Evolutionary conservation across 2,329 filamentous ascomycete genomes (phyloP), one percentile per base, ranked within the genome.

Genomic region (Phyllosticta capitalensis): DNA sequence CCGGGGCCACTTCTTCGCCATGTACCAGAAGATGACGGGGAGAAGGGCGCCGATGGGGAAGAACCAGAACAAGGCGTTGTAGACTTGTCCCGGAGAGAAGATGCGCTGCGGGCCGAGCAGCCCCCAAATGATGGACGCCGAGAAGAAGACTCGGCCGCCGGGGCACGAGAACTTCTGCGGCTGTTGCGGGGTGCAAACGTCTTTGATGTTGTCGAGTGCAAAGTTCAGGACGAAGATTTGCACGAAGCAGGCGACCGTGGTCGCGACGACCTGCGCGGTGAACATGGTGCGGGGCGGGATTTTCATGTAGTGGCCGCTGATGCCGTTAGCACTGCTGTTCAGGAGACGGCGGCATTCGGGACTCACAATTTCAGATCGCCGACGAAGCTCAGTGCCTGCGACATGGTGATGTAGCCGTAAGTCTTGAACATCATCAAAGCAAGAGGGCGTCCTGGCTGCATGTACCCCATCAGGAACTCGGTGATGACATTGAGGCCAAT

Each of bases 101-200:
- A 90, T 87, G 56, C 86, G 83, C 2, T 77, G 74, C 0, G 87
- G 87, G 1, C 87, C 87, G 61, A 90, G 88, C 60, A 85, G 80
- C 61, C 87, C 87, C 86, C 86, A 75, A 17, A 58, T 58, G 14
- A 67, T 64, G 4, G 85, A 88, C 1, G 84, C 83, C 1, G 84
- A 88, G 75, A 86, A 90, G 72, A 85, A 85, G 0, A 83, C 81
- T 28, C 77, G 77, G n/a, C 79, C 79, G 48, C 77, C 75, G 9
- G 83, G 83, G 66, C 82, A 85, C 22, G 73, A 81, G 64, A 83
- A 80, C 56, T 85, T 54, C 62, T 59, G 61, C 61, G 62, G 56
- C 54, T 59, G 45, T 52, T 52, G 10, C 7, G n/a, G 10, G 1
- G 79, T 78, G 72, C 88, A 91, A 38, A 91, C 79, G 2, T 81